Base-by-base conservation (phyloP, 164 flowering plant genomes). In the Stephania japonica region DNA sequence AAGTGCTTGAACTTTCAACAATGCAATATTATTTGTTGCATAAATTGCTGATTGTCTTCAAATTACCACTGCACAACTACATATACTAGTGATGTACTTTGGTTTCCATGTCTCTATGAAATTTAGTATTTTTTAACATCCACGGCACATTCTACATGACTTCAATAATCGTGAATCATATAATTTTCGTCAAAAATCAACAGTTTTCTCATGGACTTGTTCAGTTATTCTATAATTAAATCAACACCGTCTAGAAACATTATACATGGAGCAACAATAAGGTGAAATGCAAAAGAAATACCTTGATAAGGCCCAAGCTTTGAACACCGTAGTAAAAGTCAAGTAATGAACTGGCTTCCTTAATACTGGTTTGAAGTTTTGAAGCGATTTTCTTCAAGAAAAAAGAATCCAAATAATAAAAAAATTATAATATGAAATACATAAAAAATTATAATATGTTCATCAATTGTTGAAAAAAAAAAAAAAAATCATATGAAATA, bases 271-370 rank as follows among this genome's bases (percentile, higher is more conserved):
- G 53, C 68, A 69, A 19, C 62, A 63, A 41, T 14, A 19, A 69
- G 47, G 47, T 68, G n/a, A 23, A 71, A 56, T 23, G 61, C 38
- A 8, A 64, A 64, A 49, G 19, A 4, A 32, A 77, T 85, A 89
- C 99, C 98, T 93, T 91, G 73, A 91, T 82, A 67, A 87, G 87
- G n/a, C 77, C 76, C 81, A 96, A 80, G 74, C 98, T 78, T 80
- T 91, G 91, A 32, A 91, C 72, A 21, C 91, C 80, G 70, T 88
- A 77, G 83, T 93, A 86, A 69, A 86, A 91, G 71, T 91, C 97
- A 78, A 84, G 82, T 82, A 96, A 85, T 19, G 94, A 85, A 79
- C 80, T 86, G 66, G 98, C 94, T 78, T 75, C 86, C 75, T 75
- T 85, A 23, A 87, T 70, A 64, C 76, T 73, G 47, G 86, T 81